phyloP scores from a whole-genome alignment of 345 rosid species.

The Populus tremula region DNA sequence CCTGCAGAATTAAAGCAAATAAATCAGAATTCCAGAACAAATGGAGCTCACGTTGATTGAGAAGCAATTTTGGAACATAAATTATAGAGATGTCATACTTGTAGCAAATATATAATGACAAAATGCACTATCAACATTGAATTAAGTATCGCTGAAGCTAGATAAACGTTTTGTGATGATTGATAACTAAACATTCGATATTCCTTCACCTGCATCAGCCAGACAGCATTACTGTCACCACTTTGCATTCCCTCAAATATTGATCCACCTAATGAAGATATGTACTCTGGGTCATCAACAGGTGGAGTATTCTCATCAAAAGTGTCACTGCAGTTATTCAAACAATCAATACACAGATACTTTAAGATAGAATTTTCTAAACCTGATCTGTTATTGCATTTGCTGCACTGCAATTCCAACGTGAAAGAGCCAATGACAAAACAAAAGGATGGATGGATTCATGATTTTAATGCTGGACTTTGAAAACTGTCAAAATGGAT shows the following conservation, averaged over 20 bases:
- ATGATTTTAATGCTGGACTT: background rate
- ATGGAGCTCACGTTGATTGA: background rate
- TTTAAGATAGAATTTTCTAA: background rate
- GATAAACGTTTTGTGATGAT: background rate
- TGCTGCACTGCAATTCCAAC: too few species aligned
- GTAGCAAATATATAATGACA: background rate
- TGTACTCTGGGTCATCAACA: constrained; percentile 58
- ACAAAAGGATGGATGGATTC: background rate
- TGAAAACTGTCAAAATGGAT: background rate
- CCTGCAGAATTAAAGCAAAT: constrained; percentile 32
- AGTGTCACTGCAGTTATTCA: constrained; percentile 50
- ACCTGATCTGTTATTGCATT: too few species aligned
- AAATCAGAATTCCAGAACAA: constrained; percentile 17
- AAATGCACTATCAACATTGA: background rate
- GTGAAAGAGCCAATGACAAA: background rate
- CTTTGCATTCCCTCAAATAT: constrained; percentile 61
- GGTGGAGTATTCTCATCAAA: constrained; percentile 85
- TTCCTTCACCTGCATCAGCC: constrained; percentile 72
- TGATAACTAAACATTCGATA: background rate
- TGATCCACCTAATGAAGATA: constrained; percentile 68
- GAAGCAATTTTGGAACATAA: constrained; percentile 1
- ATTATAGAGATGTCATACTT: background rate
- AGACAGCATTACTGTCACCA: constrained; percentile 61
- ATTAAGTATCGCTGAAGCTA: background rate
- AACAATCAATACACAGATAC: constrained; percentile 10